A percentile compares a stretch with the other conserved stretches of the same genome.
phyloP scores from a whole-genome alignment of 176 grass and related monocot species.

The Oryza australiensis region DNA sequence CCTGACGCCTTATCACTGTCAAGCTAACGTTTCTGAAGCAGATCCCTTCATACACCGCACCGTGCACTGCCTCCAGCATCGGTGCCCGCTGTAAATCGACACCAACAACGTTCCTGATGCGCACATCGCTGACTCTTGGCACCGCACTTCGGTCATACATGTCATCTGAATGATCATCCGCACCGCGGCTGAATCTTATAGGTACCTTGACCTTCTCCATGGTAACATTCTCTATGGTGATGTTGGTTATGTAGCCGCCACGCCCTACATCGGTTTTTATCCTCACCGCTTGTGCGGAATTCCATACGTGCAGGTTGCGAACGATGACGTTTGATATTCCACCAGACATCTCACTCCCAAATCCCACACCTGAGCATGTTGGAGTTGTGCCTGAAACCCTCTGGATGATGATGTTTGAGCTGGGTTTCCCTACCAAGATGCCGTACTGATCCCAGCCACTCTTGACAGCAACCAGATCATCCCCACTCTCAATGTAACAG shows the following conservation, averaged over 20 bases:
- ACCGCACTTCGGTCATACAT: slow-evolving; percentile 50
- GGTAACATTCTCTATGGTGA: slow-evolving; percentile 54
- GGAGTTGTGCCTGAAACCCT: slow-evolving; percentile 86
- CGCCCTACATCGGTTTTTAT: slow-evolving; percentile 71
- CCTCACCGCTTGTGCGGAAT: slow-evolving; percentile 62
- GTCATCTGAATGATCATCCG: slow-evolving; percentile 60
- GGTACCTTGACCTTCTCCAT: slow-evolving; percentile 90
- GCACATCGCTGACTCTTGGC: slow-evolving; percentile 56
- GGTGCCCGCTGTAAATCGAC: slow-evolving; percentile 45
- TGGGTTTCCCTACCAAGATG: slow-evolving; percentile 61
- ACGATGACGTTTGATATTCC: slow-evolving; percentile 72
- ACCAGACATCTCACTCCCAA: slow-evolving; percentile 93
- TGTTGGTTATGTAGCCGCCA: slow-evolving; percentile 86
- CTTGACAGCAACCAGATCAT: slow-evolving; percentile 88
- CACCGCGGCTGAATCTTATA: slow-evolving; percentile 69
- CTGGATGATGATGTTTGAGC: slow-evolving; percentile 68
- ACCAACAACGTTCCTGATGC: slow-evolving; percentile 56
- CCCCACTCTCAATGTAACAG: slow-evolving; percentile 84
- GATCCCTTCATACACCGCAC: slow-evolving; percentile 60
- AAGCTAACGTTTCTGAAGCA: slow-evolving; percentile 81
- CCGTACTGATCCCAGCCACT: slow-evolving; percentile 96
- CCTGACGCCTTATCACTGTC: slow-evolving; percentile 33
- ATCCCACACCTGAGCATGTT: slow-evolving; percentile 83
- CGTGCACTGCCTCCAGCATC: slow-evolving; percentile 61
- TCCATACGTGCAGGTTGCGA: slow-evolving; percentile 64